Percentiles rank a stretch among this genome's conserved stretches.
phyloP scores from a whole-genome alignment of 1,284 basidiomycete genomes.

The Tranzscheliella williamsii region DNA sequence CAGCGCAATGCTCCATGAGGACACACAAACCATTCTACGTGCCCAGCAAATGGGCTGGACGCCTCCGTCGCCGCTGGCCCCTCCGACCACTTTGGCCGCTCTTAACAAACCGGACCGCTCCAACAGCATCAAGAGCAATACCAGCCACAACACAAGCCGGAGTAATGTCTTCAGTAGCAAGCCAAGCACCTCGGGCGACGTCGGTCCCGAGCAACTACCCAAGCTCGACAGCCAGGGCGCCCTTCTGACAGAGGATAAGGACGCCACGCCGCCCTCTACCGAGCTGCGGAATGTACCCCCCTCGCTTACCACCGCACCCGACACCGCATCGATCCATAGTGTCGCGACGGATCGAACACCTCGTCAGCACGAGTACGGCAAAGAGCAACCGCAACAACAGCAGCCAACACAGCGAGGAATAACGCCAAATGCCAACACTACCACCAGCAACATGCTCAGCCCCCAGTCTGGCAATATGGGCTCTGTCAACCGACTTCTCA shows the following conservation, averaged over 20 bases:
- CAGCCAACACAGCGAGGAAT: background rate
- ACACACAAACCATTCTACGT: slow-evolving; percentile 27
- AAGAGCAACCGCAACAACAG: background rate
- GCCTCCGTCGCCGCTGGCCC: slow-evolving; percentile 26
- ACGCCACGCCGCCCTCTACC: background rate
- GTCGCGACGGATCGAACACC: slow-evolving; percentile 15
- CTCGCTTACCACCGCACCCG: slow-evolving; percentile 5
- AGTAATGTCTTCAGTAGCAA: background rate
- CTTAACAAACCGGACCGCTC: slow-evolving; percentile 15
- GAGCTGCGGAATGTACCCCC: too few species aligned
- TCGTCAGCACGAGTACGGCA: background rate
- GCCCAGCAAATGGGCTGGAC: slow-evolving; percentile 48
- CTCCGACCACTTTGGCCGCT: slow-evolving; percentile 3
- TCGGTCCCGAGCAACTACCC: slow-evolving; percentile 8
- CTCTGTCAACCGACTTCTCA: slow-evolving; percentile 25
- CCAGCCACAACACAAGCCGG: background rate
- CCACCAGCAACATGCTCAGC: background rate
- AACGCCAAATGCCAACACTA: background rate
- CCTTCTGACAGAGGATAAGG: slow-evolving; percentile 1
- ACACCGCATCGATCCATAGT: slow-evolving; percentile 16
- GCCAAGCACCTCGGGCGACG: background rate
- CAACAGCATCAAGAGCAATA: slow-evolving; percentile 18
- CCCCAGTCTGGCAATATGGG: background rate
- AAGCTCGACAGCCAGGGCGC: slow-evolving; percentile 1
- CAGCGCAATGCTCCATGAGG: slow-evolving; percentile 36